Evolutionary conservation across 257 asterid genomes (phyloP).

Genomic region (Solanum pennellii): DNA sequence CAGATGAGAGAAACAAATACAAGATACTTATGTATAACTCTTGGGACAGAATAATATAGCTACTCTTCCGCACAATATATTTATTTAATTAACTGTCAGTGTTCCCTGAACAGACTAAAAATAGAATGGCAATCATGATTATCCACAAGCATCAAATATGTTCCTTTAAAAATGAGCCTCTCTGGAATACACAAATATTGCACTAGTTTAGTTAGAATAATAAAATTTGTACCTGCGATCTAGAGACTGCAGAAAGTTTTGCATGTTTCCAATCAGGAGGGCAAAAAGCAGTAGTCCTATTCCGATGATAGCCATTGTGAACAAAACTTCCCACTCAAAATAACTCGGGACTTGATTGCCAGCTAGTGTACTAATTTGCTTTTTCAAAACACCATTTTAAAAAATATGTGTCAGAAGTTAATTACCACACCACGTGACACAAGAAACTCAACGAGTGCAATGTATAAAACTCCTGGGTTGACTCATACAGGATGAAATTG

Average conservation of each 20-base stretch:
- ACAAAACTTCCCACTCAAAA: constrained; percentile 66
- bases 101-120: neutral
- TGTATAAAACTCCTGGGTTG: neutral
- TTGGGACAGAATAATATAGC: neutral
- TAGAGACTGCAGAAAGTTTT: constrained; percentile 86
- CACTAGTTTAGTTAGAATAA: neutral
- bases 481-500: neutral
- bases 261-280: constrained; percentile 88
- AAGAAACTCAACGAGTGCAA: neutral
- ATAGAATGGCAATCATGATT: neutral
- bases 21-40: neutral
- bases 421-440: neutral
- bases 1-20: neutral
- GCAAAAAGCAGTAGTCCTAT: constrained; percentile 85
- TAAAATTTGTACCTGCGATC: constrained; percentile 54
- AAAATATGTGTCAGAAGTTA: neutral
- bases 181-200: neutral
- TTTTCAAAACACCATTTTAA: neutral
- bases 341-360: constrained; percentile 88
- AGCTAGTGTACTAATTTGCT: constrained; percentile 94
- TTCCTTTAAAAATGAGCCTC: neutral
- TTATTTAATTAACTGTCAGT: neutral
- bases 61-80: neutral
- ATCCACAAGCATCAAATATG: neutral
- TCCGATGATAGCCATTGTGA: constrained; percentile 81